Evolutionary conservation across 1,284 basidiomycete species (phyloP).

Genomic region (Chalciporus sp.): DNA sequence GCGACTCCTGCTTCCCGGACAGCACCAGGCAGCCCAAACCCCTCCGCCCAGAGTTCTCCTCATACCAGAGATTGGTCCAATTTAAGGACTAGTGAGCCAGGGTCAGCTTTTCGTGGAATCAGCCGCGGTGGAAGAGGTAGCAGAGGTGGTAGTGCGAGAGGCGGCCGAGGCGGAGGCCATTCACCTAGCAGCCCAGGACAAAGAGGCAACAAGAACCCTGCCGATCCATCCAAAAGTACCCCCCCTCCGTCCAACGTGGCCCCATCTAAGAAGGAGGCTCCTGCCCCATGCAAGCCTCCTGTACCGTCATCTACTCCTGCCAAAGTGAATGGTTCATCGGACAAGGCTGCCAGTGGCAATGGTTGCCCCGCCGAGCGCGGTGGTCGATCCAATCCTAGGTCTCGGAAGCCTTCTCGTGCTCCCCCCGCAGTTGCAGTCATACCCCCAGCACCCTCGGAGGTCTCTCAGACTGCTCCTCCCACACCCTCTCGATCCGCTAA

Average conservation of each 20-base stretch:
- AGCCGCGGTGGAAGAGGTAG: slow-evolving; percentile 38
- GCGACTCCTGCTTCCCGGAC: slow-evolving; percentile 33
- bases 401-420: slow-evolving; percentile 39
- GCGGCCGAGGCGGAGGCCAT: slow-evolving; percentile 32
- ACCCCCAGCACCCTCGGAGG: slow-evolving; percentile 31
- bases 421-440: slow-evolving; percentile 37
- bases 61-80: slow-evolving; percentile 46
- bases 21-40: slow-evolving; percentile 29
- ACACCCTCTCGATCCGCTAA: slow-evolving; percentile 41
- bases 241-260: slow-evolving; percentile 21
- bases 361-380: slow-evolving; percentile 28
- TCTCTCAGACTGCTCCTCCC: slow-evolving; percentile 32
- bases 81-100: slow-evolving; percentile 44
- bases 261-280: slow-evolving; percentile 22
- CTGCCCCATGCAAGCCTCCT: slow-evolving; percentile 23
- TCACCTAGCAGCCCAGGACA: slow-evolving; percentile 31
- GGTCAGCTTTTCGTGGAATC: slow-evolving; percentile 49
- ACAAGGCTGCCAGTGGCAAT: slow-evolving; percentile 18
- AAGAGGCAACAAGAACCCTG: slow-evolving; percentile 26
- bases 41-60: slow-evolving; percentile 28
- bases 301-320: background rate
- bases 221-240: slow-evolving; percentile 23
- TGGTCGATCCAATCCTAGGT: slow-evolving; percentile 36
- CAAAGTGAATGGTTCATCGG: slow-evolving; percentile 16
- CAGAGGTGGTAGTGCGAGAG: slow-evolving; percentile 33